Conservation (phyloP, 2,329 filamentous ascomycete genomes). For the Stachybotrys echinatus region DNA sequence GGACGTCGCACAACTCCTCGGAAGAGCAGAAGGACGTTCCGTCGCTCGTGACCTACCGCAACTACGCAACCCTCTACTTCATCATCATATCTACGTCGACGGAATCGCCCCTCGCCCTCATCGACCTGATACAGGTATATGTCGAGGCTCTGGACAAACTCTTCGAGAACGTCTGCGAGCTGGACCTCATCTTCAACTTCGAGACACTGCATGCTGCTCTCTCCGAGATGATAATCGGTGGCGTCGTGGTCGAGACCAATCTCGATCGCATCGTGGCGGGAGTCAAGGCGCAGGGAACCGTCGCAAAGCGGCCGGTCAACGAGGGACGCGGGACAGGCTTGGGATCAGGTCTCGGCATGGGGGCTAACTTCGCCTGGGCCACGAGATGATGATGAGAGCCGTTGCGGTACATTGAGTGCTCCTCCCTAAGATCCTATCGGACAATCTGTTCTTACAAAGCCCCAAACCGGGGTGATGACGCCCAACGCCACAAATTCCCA, state of each 20-base stretch:
- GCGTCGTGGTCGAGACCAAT: slow-evolving; percentile 89
- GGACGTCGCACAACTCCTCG: slow-evolving; percentile 58
- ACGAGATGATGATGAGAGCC: slow-evolving; percentile 26
- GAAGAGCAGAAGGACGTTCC: slow-evolving; percentile 81
- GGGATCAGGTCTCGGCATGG: slow-evolving; percentile 49
- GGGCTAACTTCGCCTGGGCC: slow-evolving; percentile 53
- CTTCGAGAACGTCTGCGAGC: slow-evolving; percentile 97
- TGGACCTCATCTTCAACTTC: slow-evolving; percentile 98
- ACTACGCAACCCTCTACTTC: slow-evolving; percentile 98
- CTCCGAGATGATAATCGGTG: slow-evolving; percentile 91
- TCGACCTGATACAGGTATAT: slow-evolving; percentile 97
- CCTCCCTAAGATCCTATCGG: slow-evolving; percentile 11
- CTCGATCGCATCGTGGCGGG: slow-evolving; percentile 83
- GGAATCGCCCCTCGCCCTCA: slow-evolving; percentile 88
- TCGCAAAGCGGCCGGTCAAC: slow-evolving; percentile 75
- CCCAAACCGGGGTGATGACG: neutral
- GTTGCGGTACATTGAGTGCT: too few relatives aligned
- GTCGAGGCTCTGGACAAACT: slow-evolving; percentile 91
- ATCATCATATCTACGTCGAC: slow-evolving; percentile 96
- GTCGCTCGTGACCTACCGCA: slow-evolving; percentile 92
- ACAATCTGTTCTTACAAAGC: slow-evolving; percentile 15
- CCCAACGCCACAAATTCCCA: slow-evolving; percentile 8
- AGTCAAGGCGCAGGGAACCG: slow-evolving; percentile 70
- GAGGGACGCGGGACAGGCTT: slow-evolving; percentile 48
- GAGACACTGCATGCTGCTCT: slow-evolving; percentile 91